phyloP scores from a whole-genome alignment of 2,329 filamentous ascomycete species.

The Phoma herbarum region DNA sequence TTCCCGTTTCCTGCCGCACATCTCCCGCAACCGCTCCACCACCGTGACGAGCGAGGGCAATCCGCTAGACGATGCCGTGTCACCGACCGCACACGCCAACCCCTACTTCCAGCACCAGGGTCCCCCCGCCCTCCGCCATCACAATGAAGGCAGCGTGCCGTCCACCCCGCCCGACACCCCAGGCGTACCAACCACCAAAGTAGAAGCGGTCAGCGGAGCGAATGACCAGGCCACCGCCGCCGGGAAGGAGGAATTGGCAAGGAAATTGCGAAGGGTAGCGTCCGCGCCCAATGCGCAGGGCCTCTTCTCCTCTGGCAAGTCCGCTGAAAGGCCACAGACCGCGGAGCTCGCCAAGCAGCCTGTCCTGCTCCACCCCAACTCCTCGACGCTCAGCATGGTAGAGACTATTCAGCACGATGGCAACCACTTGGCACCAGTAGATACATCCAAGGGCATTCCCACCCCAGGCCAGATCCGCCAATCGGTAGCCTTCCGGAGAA shows the following conservation, averaged over 20 bases:
- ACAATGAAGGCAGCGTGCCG: constrained; percentile 92
- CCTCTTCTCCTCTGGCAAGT: constrained; percentile 68
- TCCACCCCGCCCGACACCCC: constrained; percentile 93
- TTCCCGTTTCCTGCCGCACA: constrained; percentile 86
- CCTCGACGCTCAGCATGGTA: constrained; percentile 63
- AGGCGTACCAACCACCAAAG: constrained; percentile 67
- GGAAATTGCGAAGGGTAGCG: constrained; percentile 91
- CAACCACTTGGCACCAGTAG: constrained; percentile 43
- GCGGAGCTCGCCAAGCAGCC: constrained; percentile 88
- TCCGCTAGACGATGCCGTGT: constrained; percentile 84
- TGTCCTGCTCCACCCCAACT: constrained; percentile 65
- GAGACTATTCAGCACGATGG: constrained; percentile 52
- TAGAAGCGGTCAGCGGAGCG: constrained; percentile 71
- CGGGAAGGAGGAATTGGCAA: constrained; percentile 91
- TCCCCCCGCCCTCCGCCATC: constrained; percentile 89
- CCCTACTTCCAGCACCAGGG: constrained; percentile 98
- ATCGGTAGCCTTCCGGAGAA: constrained; percentile 82
- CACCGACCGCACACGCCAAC: constrained; percentile 92
- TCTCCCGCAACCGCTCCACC: constrained; percentile 85
- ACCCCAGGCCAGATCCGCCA: constrained; percentile 71
- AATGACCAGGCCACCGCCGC: constrained; percentile 74
- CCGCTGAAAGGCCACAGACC: constrained; percentile 75
- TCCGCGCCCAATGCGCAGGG: constrained; percentile 98
- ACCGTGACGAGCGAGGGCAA: constrained; percentile 95
- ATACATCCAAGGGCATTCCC: constrained; percentile 64